These are phyloP conservation scores for Papilionanthe hybrid DNA, from an alignment of 116 monocot genomes.

Conservation along the genomic window DNA sequence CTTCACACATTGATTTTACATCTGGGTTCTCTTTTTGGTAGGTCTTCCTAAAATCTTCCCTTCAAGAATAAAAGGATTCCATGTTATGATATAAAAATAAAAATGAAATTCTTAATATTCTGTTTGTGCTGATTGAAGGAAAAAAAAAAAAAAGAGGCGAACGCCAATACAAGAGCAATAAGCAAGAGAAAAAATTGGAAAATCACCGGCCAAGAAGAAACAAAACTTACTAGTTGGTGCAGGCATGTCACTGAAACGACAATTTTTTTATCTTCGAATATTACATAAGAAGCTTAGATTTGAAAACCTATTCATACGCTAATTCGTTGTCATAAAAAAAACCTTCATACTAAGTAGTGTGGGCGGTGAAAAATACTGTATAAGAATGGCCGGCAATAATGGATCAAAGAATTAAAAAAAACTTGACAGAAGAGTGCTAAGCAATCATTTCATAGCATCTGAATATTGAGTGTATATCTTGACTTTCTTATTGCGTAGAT, in stretches of 20 bases:
- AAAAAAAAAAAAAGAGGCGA: not conserved
- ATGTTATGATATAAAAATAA: conserved; percentile 1
- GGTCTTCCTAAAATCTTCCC: conserved; percentile 92
- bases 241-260: not conserved
- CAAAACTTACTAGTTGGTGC: not conserved
- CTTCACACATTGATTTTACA: conserved; percentile 92
- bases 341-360: not conserved
- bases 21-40: conserved; percentile 73
- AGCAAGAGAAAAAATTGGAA: not conserved
- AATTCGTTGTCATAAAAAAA: not conserved
- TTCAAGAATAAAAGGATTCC: conserved; percentile 23
- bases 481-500: too few relatives aligned
- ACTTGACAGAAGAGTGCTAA: not conserved
- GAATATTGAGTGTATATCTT: too few relatives aligned
- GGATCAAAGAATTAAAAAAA: not conserved
- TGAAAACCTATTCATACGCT: not conserved
- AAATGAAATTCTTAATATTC: not conserved
- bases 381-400: not conserved
- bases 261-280: not conserved
- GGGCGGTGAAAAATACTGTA: not conserved
- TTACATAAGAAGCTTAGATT: not conserved
- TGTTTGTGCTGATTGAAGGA: not conserved
- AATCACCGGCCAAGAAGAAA: not conserved
- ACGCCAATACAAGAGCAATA: not conserved
- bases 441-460: not conserved